Conservation (phyloP, 768 basidiomycete species). For the Amanita polypyramis region DNA sequence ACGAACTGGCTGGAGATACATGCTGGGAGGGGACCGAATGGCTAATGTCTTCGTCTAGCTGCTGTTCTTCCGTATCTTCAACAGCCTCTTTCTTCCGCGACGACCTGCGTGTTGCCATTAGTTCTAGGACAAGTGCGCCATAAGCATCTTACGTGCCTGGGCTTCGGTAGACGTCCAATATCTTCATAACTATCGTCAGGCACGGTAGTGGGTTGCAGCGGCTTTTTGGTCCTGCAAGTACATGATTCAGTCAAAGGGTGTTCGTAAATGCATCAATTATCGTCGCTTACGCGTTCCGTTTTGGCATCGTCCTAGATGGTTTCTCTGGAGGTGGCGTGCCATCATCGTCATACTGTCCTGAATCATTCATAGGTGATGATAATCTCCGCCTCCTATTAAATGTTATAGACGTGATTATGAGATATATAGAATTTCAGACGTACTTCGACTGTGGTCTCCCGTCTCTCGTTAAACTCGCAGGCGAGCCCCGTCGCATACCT, state of each 20-base stretch:
- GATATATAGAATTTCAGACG: constrained; percentile 9
- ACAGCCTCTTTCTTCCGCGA: constrained; percentile 11
- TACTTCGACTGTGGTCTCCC: constrained; percentile 30
- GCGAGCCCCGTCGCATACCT: constrained; percentile 15
- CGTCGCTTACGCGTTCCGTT: constrained; percentile 45
- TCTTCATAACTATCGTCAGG: constrained; percentile 25
- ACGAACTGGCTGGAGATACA: constrained; percentile 11
- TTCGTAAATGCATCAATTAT: not conserved
- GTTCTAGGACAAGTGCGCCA: constrained; percentile 8
- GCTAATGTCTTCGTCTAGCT: constrained; percentile 29
- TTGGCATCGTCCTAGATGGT: constrained; percentile 45
- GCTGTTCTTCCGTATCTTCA: constrained; percentile 27
- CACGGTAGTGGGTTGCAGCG: constrained; percentile 19
- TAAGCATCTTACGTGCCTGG: constrained; percentile 10
- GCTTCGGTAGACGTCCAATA: constrained; percentile 7
- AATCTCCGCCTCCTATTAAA: constrained; percentile 40
- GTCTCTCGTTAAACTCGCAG: constrained; percentile 18
- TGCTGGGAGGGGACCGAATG: constrained; percentile 21
- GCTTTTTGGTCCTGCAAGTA: constrained; percentile 28
- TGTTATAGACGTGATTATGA: not conserved
- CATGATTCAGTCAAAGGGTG: not conserved
- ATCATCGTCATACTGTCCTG: constrained; percentile 26
- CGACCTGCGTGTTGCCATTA: not conserved
- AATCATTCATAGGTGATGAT: constrained; percentile 39
- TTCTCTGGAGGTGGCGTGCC: constrained; percentile 26